Evolutionary conservation across 2,329 filamentous ascomycete genomes (phyloP), one percentile per base, ranked within the genome.

Genomic region (Colletotrichum cuscutae): DNA sequence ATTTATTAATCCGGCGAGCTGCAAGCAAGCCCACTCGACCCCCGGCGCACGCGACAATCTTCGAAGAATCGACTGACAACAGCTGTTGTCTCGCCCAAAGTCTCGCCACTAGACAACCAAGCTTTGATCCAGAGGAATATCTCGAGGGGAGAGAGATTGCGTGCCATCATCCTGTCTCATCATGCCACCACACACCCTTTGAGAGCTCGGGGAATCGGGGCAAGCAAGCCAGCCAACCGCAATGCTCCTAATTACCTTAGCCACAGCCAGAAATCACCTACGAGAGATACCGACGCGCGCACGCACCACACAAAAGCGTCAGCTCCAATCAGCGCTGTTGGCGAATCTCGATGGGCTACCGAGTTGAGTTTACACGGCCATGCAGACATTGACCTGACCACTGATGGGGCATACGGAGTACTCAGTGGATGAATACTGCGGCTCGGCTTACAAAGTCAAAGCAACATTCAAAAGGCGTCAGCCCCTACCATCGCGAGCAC

Each of bases 41-140:
- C 13, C 12, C 19, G 26, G 30, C 59, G 42, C 42, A 28, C 32
- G 54, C 54, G 59, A 32, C 26, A 22, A 32, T 54, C 59, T 42
- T 30, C 28, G 42, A 69, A 35, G 37, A 60, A 65, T 72, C 54
- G 70, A 65, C 70, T 70, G 70, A 70, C 70, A 65, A 72, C 69
- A 72, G 65, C 70, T 70, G 70, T 60, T 72, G 65, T 56, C 60
- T 69, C 54, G 60, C n/a, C 35, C 54, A 52, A 63, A 30, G 54
- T 72, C 70, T 70, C 46, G 70, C 70, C 70, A 72, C 65, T 32
- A 15, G 46, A 28, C 28, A 54, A 53, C 64, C 60, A 56, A 60
- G 42, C 70, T 72, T 64, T 7, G 12, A 19, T 56, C 26, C 5
- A 8, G 9, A 56, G 24, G 53, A 56, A 56, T 26, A 56, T 2